phyloP scores from a whole-genome alignment of 2,329 filamentous ascomycete species.

The Fusarium acutatum region DNA sequence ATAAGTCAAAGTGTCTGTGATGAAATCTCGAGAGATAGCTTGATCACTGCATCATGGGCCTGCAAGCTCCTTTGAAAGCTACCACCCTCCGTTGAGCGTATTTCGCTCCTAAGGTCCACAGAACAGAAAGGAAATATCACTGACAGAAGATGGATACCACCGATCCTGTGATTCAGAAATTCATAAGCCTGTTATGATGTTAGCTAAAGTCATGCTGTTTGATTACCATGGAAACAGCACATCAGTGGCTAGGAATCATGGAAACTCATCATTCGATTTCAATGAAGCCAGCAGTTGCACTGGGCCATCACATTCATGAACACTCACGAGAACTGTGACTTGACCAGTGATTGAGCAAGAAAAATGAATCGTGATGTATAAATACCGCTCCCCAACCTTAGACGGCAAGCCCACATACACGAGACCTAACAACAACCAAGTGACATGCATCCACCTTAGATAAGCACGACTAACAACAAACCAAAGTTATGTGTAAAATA shows the following conservation, averaged over 20 bases:
- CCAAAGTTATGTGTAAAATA: background rate
- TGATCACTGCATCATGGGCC: background rate
- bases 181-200: background rate
- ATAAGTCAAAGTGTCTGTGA: background rate
- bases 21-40: rapidly evolving
- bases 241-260: background rate
- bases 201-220: background rate
- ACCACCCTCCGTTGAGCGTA: background rate
- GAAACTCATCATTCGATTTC: background rate
- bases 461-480: background rate
- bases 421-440: background rate
- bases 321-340: no score
- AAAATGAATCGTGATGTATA: no score
- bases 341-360: background rate
- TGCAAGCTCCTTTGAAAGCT: rapidly evolving
- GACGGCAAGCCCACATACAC: no score
- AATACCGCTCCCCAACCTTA: background rate
- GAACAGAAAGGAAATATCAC: background rate
- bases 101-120: rapidly evolving
- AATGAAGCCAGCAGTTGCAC: background rate
- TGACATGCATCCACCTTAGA: no score
- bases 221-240: background rate
- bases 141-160: rapidly evolving
- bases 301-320: no score
- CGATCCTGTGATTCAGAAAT: background rate